phyloP scores from a whole-genome alignment of 352 stramenopile species.

The Phytophthora fragariae region DNA sequence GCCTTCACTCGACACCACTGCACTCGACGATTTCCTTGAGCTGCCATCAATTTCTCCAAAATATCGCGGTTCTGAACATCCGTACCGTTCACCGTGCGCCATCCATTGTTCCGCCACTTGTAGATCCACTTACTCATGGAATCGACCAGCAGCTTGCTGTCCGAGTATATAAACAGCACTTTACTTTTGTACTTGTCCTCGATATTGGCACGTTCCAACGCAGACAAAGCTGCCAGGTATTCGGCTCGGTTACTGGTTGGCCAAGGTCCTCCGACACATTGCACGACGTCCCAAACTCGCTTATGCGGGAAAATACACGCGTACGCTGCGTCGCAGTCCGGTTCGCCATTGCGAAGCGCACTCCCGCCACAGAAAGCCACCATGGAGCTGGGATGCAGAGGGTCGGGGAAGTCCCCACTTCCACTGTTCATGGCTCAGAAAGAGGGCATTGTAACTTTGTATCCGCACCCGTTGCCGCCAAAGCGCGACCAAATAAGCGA shows the following conservation, averaged over 20 bases:
- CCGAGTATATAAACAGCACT: conserved; percentile 31
- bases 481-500: conserved; percentile 7
- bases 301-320: conserved; percentile 77
- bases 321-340: conserved; percentile 55
- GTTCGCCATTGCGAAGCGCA: conserved; percentile 56
- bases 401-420: conserved; percentile 42
- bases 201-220: conserved; percentile 26
- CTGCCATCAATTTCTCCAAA: conserved; percentile 16
- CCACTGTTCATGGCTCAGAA: conserved; percentile 6
- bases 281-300: conserved; percentile 53
- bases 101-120: conserved; percentile 29
- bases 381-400: conserved; percentile 48
- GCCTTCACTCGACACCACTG: conserved; percentile 24
- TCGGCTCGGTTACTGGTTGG: conserved; percentile 29
- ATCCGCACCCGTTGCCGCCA: no score
- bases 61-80: conserved; percentile 28
- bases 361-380: conserved; percentile 58
- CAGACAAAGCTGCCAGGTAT: conserved; percentile 23
- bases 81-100: conserved; percentile 15
- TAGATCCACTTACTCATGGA: conserved; percentile 35
- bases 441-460: no score
- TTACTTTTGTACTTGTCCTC: conserved; percentile 10
- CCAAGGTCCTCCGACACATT: conserved; percentile 28
- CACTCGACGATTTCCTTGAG: conserved; percentile 18
- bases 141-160: conserved; percentile 21